phyloP scores from a whole-genome alignment of 768 basidiomycete species.

The Kwoniella botswanensis region DNA sequence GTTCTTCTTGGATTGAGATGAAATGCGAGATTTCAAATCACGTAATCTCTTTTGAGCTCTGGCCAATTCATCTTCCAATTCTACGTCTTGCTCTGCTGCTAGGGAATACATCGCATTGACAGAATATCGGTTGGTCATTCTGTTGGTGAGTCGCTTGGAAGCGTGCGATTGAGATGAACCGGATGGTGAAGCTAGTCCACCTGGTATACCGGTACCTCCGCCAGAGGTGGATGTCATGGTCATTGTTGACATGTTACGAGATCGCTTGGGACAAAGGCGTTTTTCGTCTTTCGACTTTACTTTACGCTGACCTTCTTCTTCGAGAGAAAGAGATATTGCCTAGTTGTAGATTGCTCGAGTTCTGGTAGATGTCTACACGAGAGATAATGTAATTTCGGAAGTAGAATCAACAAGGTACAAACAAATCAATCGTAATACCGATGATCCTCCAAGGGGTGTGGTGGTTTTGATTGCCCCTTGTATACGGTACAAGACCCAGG shows the following conservation, averaged over 20 bases:
- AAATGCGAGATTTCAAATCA: slow-evolving; percentile 95
- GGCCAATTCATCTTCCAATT: slow-evolving; percentile 95
- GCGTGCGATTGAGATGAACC: slow-evolving; percentile 22
- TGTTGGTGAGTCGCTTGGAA: slow-evolving; percentile 61
- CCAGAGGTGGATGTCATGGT: slow-evolving; percentile 22
- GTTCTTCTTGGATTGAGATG: slow-evolving; percentile 99
- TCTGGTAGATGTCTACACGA: neutral
- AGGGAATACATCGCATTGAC: slow-evolving; percentile 95
- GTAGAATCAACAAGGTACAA: neutral
- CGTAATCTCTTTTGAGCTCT: slow-evolving; percentile 97
- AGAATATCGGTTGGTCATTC: slow-evolving; percentile 94
- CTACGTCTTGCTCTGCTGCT: slow-evolving; percentile 98
- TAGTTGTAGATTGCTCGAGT: too few species aligned
- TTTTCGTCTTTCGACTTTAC: too few species aligned
- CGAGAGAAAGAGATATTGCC: too few species aligned
- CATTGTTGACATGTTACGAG: slow-evolving; percentile 27
- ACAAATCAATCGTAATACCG: neutral
- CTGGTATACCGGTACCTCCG: neutral
- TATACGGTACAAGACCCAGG: neutral
- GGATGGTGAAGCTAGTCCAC: slow-evolving; percentile 19
- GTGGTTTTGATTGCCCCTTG: neutral
- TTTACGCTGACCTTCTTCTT: too few species aligned
- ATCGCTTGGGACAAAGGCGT: neutral
- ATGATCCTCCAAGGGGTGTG: neutral
- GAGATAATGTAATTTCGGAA: neutral